Conservation (phyloP, 805 yeast species). For the Dipodascus geniculatus region DNA sequence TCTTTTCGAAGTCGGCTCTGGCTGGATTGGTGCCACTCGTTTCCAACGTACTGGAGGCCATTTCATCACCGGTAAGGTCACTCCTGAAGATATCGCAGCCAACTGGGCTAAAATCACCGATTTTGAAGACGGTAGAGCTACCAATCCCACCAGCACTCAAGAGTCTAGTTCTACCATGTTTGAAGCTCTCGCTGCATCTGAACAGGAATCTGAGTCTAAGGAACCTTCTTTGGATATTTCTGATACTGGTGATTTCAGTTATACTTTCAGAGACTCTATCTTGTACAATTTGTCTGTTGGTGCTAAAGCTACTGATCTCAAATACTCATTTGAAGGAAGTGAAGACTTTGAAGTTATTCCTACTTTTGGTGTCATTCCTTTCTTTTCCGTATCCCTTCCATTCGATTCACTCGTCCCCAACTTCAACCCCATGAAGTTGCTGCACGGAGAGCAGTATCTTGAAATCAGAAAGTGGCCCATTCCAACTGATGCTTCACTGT, state of each 20-base stretch:
- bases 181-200: slow-evolving; percentile 31
- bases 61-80: slow-evolving; percentile 31
- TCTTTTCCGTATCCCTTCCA: slow-evolving; percentile 55
- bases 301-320: slow-evolving; percentile 62
- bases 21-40: slow-evolving; percentile 91
- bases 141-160: slow-evolving; percentile 49
- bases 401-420: slow-evolving; percentile 55
- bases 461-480: slow-evolving; percentile 66
- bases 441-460: slow-evolving; percentile 93
- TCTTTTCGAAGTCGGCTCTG: slow-evolving; percentile 88
- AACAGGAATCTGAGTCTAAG: slow-evolving; percentile 28
- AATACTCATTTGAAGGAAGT: slow-evolving; percentile 68
- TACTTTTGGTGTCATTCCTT: slow-evolving; percentile 81
- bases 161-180: slow-evolving; percentile 76
- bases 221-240: slow-evolving; percentile 16
- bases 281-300: slow-evolving; percentile 87
- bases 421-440: slow-evolving; percentile 78
- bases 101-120: slow-evolving; percentile 56
- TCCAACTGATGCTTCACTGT: slow-evolving; percentile 56
- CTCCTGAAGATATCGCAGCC: slow-evolving; percentile 64
- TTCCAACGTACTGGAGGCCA: slow-evolving; percentile 92
- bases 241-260: slow-evolving; percentile 39
- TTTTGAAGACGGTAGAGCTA: slow-evolving; percentile 43
- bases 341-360: slow-evolving; percentile 77
- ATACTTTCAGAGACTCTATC: slow-evolving; percentile 59